Evolutionary conservation across 2,329 filamentous ascomycete species (phyloP).

Genomic region (Xylariaceae sp.): DNA sequence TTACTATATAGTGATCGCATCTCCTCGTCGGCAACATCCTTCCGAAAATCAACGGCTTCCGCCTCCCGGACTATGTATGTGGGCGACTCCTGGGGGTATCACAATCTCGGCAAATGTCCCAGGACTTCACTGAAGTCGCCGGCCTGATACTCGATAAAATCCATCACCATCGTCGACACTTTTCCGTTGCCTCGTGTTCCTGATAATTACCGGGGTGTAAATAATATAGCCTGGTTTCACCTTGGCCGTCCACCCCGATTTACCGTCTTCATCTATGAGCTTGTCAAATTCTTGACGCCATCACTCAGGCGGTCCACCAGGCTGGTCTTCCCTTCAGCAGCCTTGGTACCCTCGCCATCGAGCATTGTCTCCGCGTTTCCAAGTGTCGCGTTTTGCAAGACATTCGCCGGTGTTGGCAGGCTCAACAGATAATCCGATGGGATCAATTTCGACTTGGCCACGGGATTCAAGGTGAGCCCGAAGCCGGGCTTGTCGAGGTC

Average conservation of each 20-base stretch:
- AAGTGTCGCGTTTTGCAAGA: constrained; percentile 39
- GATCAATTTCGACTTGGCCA: constrained; percentile 70
- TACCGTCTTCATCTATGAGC: constrained; percentile 4
- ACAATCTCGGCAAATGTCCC: no score
- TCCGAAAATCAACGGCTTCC: no score
- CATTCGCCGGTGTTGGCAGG: constrained; percentile 56
- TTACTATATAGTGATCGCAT: no score
- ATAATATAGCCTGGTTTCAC: neutral
- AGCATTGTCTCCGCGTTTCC: constrained; percentile 3
- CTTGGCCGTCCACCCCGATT: no score
- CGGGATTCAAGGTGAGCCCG: constrained; percentile 82
- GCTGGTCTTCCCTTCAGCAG: constrained; percentile 15
- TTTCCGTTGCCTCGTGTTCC: neutral
- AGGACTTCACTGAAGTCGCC: no score
- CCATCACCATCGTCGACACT: no score
- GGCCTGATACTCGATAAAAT: no score
- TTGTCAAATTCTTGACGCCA: constrained; percentile 26
- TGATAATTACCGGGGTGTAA: neutral
- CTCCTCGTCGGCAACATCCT: no score
- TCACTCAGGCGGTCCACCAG: constrained; percentile 26
- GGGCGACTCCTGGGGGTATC: no score
- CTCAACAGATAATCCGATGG: constrained; percentile 74
- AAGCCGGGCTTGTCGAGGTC: constrained; percentile 90
- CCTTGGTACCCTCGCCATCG: constrained; percentile 15
- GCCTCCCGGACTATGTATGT: no score